Conservation (phyloP, 495 filamentous ascomycete genomes). For the Penicillium canescens region DNA sequence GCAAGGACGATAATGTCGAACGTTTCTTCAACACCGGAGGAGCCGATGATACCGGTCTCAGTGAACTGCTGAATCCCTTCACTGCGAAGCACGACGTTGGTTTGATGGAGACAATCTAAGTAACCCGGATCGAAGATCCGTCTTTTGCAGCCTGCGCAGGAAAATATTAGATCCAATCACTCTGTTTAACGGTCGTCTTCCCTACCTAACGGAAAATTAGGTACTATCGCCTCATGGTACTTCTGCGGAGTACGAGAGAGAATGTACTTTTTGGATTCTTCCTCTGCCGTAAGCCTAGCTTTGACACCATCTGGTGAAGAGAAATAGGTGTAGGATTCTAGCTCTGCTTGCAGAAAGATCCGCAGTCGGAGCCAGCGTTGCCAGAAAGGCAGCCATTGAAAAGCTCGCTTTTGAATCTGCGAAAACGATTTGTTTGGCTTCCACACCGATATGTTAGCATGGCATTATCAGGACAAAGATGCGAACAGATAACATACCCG, state of each 20-base stretch:
- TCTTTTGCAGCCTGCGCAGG: constrained; percentile 57
- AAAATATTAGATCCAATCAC: too few relatives aligned
- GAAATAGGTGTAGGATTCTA: constrained; percentile 17
- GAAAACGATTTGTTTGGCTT: too few relatives aligned
- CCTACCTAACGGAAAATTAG: constrained; percentile 51
- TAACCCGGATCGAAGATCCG: constrained; percentile 54
- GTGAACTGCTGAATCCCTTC: constrained; percentile 37
- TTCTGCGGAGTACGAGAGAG: constrained; percentile 47
- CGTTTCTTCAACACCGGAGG: constrained; percentile 40
- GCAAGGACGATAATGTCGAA: constrained; percentile 55
- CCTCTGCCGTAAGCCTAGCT: constrained; percentile 15
- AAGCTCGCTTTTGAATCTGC: too few relatives aligned
- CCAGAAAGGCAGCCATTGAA: too few relatives aligned
- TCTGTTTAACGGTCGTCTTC: too few relatives aligned
- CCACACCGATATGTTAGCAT: too few relatives aligned
- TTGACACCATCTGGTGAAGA: constrained; percentile 18
- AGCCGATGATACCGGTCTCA: constrained; percentile 41
- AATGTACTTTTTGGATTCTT: constrained; percentile 40
- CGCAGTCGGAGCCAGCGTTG: constrained; percentile 26
- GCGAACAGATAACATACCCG: too few relatives aligned
- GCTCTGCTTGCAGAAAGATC: constrained; percentile 32
- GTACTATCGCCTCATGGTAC: constrained; percentile 57
- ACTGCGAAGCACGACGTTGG: constrained; percentile 44
- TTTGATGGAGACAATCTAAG: constrained; percentile 46
- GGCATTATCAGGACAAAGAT: too few relatives aligned